Conservation (phyloP, 306 rosid genomes). For the Crataegus laevigata region DNA sequence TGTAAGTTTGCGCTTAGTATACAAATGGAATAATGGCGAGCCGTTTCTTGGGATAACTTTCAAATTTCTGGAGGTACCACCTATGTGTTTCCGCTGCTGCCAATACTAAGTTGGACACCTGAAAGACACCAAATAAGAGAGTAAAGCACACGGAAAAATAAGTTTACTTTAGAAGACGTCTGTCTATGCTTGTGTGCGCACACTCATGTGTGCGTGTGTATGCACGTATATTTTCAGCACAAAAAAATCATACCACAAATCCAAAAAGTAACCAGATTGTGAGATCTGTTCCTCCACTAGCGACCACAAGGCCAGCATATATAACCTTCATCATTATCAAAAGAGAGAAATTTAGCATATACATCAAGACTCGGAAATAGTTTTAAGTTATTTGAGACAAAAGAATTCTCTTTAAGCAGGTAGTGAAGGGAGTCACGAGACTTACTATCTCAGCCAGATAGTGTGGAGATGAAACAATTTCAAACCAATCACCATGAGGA, state of each 20-base stretch:
- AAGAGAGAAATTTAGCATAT: background rate
- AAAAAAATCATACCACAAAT: constrained; percentile 54
- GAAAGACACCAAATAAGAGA: constrained; percentile 9
- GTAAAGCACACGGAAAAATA: background rate
- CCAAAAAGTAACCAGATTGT: constrained; percentile 72
- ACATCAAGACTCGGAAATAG: background rate
- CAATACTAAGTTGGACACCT: constrained; percentile 67
- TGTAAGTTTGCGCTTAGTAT: constrained; percentile 18
- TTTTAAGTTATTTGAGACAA: background rate
- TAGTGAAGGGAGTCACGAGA: constrained; percentile 12
- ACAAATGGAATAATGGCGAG: constrained; percentile 57
- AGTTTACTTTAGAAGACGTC: background rate
- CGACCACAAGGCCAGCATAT: constrained; percentile 66
- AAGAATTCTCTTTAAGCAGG: background rate
- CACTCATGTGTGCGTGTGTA: background rate
- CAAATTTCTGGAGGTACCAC: constrained; percentile 75
- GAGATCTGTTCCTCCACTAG: constrained; percentile 70
- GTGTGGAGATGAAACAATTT: constrained; percentile 74
- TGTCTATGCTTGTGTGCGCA: background rate
- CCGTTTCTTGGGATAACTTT: constrained; percentile 57
- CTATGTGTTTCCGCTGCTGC: constrained; percentile 80
- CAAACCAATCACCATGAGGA: constrained; percentile 87
- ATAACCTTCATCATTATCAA: constrained; percentile 47
- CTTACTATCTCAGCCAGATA: constrained; percentile 86
- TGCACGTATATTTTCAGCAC: background rate